Evolutionary conservation across 1,139 yeast species (phyloP).

Genomic region (Scheffersomyces lignicola): DNA sequence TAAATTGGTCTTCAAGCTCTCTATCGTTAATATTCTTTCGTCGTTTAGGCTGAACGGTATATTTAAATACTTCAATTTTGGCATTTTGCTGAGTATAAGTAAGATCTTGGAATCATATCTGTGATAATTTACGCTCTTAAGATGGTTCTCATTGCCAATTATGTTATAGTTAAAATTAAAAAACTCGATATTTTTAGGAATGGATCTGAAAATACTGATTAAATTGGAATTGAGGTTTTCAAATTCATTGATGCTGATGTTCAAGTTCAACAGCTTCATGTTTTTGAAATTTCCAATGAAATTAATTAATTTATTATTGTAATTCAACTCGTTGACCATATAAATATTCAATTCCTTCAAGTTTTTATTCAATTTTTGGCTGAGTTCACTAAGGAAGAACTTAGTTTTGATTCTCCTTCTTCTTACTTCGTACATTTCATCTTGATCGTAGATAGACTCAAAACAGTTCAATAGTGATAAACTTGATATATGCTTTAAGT

Average conservation of each 20-base stretch:
- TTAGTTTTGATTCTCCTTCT: constrained; percentile 3
- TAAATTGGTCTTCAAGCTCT: not conserved
- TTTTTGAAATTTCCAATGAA: not conserved
- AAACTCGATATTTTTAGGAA: not conserved
- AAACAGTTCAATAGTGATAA: constrained; percentile 13
- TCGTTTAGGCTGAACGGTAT: constrained; percentile 6
- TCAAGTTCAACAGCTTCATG: constrained; percentile 2
- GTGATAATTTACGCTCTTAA: not conserved
- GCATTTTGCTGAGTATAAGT: constrained; percentile 6
- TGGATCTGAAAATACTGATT: not conserved
- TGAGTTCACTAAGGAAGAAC: constrained; percentile 2
- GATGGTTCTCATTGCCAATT: not conserved
- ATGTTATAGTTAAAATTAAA: not conserved
- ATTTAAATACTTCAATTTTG: constrained; percentile 13
- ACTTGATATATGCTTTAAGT: constrained; percentile 6
- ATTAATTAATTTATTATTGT: constrained; percentile 2
- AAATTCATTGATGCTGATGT: constrained; percentile 2
- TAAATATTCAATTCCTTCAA: constrained; percentile 1
- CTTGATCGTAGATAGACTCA: constrained; percentile 6
- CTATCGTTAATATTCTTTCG: not conserved
- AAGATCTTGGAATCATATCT: constrained; percentile 1
- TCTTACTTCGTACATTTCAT: constrained; percentile 2
- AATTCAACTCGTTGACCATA: constrained; percentile 1
- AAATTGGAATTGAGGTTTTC: not conserved
- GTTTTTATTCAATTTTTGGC: not conserved